Conservation (phyloP, 2,329 filamentous ascomycete species). For the Nemania diffusa region DNA sequence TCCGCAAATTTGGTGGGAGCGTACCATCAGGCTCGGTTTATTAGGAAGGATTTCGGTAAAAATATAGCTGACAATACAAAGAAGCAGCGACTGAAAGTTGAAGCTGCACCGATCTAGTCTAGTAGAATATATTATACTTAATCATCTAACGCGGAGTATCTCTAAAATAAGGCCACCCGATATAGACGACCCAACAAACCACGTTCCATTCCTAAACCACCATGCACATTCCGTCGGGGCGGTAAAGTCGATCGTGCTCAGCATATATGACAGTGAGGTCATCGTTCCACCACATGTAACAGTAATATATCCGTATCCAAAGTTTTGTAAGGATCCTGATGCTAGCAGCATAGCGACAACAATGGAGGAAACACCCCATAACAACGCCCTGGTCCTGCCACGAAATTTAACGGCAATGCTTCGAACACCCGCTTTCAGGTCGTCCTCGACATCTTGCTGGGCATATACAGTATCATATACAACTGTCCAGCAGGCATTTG, state of each 20-base stretch:
- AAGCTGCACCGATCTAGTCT: too few relatives aligned
- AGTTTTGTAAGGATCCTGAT: not conserved
- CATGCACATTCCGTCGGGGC: not conserved
- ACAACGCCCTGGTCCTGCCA: not conserved
- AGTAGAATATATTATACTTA: not conserved
- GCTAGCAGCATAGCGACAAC: not conserved
- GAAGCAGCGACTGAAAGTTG: not conserved
- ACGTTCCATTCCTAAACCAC: not conserved
- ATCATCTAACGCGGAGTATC: not conserved
- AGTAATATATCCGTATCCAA: not conserved
- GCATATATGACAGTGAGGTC: conserved; percentile 1
- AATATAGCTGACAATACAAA: not conserved
- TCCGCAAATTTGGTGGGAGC: not conserved
- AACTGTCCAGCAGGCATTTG: conserved; percentile 15
- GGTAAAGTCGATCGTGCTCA: not conserved
- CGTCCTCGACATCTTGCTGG: conserved; percentile 25
- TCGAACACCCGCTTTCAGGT: conserved; percentile 22
- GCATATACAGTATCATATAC: conserved; percentile 23
- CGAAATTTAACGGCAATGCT: conserved; percentile 26
- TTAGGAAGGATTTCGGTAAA: not conserved
- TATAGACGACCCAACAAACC: not conserved
- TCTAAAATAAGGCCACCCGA: conserved; percentile 3
- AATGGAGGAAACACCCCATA: not conserved
- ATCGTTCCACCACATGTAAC: conserved; percentile 1
- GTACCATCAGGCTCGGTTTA: not conserved